Evolutionary conservation across 2,329 filamentous ascomycete genomes (phyloP), one percentile per base, ranked within the genome.

Genomic region (Fusarium virguliforme): DNA sequence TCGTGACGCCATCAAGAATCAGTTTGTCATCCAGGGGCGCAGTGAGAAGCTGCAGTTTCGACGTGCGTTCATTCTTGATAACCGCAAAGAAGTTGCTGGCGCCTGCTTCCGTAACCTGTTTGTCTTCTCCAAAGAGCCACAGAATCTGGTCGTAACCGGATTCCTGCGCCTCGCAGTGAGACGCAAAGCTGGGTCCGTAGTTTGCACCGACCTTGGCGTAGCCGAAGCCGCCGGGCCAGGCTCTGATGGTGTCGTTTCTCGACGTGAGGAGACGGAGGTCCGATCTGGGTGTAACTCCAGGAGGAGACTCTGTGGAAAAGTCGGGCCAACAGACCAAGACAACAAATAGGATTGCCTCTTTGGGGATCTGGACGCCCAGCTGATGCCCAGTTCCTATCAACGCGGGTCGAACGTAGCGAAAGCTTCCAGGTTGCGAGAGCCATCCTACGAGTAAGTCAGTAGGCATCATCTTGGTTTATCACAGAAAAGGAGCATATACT

Each of bases 11-110:
- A 62, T 91, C 88, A 4, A 93, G 82, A 65, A 92, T 91, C 61
- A 92, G 85, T 22, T 65, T 65, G 66, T 87, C 88, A 15, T 85
- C 86, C 61, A 92, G 75, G 5, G 89, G 88, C 4, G 91, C 89
- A 6, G 91, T 93, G n/a, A 92, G 82, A 34, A 92, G 82, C 80
- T 92, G 85, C 24, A 85, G 65, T 69, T 82, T 84, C 0, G 84
- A 87, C 57, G 60, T 62, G 6, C 85, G 81, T 71, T 82, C 83
- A 61, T 81, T 82, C 8, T 40, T 60, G 87, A 88, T 89, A 12
- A 92, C 83, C 6, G 91, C 84, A 77, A 93, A 92, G 81, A 92
- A 92, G 77, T 92, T 92, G 60, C 85, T 88, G 1, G 89, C 90
- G 0, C 91, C 65, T 4, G 65, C 65, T 40, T 67, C 65, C 3